Evolutionary conservation across 2,329 filamentous ascomycete genomes (phyloP).

Genomic region (Shiraia bambusicola): DNA sequence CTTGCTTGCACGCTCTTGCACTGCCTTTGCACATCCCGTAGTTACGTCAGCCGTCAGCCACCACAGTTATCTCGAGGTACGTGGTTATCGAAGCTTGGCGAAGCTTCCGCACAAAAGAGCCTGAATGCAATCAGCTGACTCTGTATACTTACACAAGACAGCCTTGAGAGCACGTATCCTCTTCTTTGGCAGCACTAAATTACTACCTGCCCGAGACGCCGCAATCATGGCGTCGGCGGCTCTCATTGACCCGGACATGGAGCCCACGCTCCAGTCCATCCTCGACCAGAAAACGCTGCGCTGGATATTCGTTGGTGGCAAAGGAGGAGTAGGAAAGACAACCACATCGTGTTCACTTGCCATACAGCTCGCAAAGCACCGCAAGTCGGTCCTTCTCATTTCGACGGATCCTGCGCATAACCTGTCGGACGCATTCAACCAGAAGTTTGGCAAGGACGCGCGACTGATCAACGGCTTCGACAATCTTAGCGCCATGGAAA

Average conservation of each 20-base stretch:
- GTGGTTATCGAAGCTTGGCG: slow-evolving; percentile 20
- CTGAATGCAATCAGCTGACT: not conserved
- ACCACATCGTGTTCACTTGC: slow-evolving; percentile 99
- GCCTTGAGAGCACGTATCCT: not conserved
- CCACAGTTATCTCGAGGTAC: too few relatives aligned
- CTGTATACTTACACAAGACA: not conserved
- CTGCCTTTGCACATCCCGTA: too few relatives aligned
- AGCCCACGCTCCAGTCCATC: slow-evolving; percentile 90
- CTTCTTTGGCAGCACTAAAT: too few relatives aligned
- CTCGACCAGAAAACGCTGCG: slow-evolving; percentile 92
- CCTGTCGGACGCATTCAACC: slow-evolving; percentile 93
- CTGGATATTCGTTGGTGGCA: slow-evolving; percentile 99
- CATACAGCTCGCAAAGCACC: slow-evolving; percentile 92
- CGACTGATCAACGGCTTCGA: slow-evolving; percentile 87
- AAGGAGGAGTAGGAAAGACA: slow-evolving; percentile 97
- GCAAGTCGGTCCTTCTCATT: slow-evolving; percentile 94
- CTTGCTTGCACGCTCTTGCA: too few relatives aligned
- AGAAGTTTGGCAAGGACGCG: slow-evolving; percentile 99
- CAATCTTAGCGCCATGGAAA: slow-evolving; percentile 97
- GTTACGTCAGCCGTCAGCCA: too few relatives aligned
- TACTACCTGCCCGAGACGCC: not conserved
- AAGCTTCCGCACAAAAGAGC: slow-evolving; percentile 7
- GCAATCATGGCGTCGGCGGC: slow-evolving; percentile 41
- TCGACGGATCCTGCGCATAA: slow-evolving; percentile 98
- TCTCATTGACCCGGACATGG: slow-evolving; percentile 66